Evolutionary conservation across 495 filamentous ascomycete genomes (phyloP).

Genomic region (Daldinia caldariorum): DNA sequence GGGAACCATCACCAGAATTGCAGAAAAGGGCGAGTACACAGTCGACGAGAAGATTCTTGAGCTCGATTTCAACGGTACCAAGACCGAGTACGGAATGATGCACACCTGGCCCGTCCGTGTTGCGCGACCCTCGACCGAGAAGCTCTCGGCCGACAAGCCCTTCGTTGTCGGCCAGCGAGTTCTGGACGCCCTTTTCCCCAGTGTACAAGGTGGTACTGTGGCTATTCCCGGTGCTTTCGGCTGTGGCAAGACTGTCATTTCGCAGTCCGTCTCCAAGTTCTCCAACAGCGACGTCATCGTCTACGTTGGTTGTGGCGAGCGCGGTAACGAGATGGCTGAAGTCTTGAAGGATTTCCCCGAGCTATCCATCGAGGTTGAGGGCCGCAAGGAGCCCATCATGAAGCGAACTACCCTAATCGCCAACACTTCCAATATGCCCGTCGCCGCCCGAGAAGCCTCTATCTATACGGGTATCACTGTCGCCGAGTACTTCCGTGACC

Average conservation of each 20-base stretch:
- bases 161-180: constrained; percentile 97
- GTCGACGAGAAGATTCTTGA: constrained; percentile 95
- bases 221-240: constrained; percentile 99
- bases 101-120: constrained; percentile 99
- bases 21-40: constrained; percentile 89
- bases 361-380: constrained; percentile 88
- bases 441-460: constrained; percentile 97
- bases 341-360: constrained; percentile 99
- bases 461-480: constrained; percentile 99
- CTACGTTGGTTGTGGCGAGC: constrained; percentile 98
- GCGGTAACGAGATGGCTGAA: constrained; percentile 99
- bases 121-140: constrained; percentile 88
- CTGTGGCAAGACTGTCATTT: constrained; percentile 99
- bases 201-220: constrained; percentile 95
- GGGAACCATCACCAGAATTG: constrained; percentile 91
- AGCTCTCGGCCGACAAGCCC: constrained; percentile 83
- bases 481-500: constrained; percentile 98
- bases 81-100: constrained; percentile 94
- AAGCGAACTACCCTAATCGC: constrained; percentile 98
- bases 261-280: constrained; percentile 97
- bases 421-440: constrained; percentile 99
- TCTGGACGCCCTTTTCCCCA: constrained; percentile 96
- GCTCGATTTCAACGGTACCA: constrained; percentile 96
- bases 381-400: constrained; percentile 98
- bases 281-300: constrained; percentile 99